Percentiles rank a stretch among this genome's conserved stretches.
Evolutionary conservation across 805 yeast genomes (phyloP).

Genomic region (Maudiozyma barnettii): DNA sequence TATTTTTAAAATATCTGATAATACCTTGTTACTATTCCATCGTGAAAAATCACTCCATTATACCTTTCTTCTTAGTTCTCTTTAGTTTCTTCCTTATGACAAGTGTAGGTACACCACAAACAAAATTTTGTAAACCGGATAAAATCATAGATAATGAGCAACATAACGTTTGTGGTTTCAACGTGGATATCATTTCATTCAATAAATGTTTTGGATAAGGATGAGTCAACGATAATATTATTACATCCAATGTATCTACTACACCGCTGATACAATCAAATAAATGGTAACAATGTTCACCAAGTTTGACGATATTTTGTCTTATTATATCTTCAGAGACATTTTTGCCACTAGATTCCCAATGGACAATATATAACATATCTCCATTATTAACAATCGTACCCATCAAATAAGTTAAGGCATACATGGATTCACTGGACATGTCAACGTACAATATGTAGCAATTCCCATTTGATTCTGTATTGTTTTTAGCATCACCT

Average conservation of each 20-base stretch:
- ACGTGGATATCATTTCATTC: slow-evolving; percentile 29
- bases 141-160: slow-evolving; percentile 24
- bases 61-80: slow-evolving; percentile 22
- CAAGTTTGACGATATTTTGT: slow-evolving; percentile 12
- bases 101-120: slow-evolving; percentile 27
- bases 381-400: slow-evolving; percentile 76
- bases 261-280: slow-evolving; percentile 24
- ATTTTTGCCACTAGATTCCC: slow-evolving; percentile 12
- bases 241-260: slow-evolving; percentile 22
- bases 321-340: slow-evolving; percentile 6
- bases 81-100: slow-evolving; percentile 27
- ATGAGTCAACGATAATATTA: slow-evolving; percentile 30
- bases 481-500: slow-evolving; percentile 8
- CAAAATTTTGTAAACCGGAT: slow-evolving; percentile 22
- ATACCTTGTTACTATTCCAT: too few relatives aligned
- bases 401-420: slow-evolving; percentile 84
- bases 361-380: slow-evolving; percentile 56
- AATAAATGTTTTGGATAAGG: slow-evolving; percentile 33
- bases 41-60: slow-evolving; percentile 16
- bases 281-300: slow-evolving; percentile 17
- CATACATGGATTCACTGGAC: slow-evolving; percentile 72
- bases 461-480: slow-evolving; percentile 28
- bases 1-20: too few relatives aligned
- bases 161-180: slow-evolving; percentile 27
- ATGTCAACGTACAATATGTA: slow-evolving; percentile 66